Evolutionary conservation across 371 early-diverging fungal species (phyloP).

Genomic region (Syncephalastrum racemosum): DNA sequence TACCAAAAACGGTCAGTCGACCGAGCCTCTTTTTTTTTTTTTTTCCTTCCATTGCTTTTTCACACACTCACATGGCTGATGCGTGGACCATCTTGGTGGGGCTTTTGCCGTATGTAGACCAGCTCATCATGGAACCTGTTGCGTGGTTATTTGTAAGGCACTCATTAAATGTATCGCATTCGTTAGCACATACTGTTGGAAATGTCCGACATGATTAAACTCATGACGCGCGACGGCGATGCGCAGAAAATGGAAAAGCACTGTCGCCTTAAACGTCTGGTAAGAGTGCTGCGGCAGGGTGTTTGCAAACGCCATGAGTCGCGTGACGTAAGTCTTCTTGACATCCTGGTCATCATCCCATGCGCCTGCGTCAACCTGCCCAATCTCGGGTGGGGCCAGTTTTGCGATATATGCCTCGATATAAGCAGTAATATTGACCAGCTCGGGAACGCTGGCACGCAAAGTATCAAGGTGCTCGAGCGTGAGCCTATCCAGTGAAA

Average conservation of each 20-base stretch:
- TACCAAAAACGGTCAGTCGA: too few species aligned
- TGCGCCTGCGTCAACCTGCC: neutral
- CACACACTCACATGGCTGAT: too few species aligned
- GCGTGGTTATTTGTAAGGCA: neutral
- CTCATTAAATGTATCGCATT: too few species aligned
- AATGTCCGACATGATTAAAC: constrained; percentile 15
- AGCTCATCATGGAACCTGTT: neutral
- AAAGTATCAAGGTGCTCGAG: constrained; percentile 8
- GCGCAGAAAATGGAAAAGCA: constrained; percentile 23
- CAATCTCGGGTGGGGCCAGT: constrained; percentile 1
- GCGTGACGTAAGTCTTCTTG: constrained; percentile 18
- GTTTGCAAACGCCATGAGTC: constrained; percentile 17
- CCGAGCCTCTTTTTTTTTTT: too few species aligned
- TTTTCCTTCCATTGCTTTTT: too few species aligned
- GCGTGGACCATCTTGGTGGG: too few species aligned
- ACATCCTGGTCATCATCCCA: constrained; percentile 30
- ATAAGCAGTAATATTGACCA: neutral
- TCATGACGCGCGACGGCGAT: constrained; percentile 22
- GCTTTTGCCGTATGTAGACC: too few species aligned
- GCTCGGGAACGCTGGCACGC: neutral
- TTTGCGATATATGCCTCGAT: constrained; percentile 20
- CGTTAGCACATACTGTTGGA: constrained; percentile 21
- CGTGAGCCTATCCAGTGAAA: constrained; percentile 6
- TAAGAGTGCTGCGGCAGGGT: constrained; percentile 19
- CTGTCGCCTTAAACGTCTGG: constrained; percentile 15